These are phyloP conservation scores for Sarocladiaceae sp. DNA, from an alignment of 2,329 filamentous ascomycete species.

Conservation along the genomic window DNA sequence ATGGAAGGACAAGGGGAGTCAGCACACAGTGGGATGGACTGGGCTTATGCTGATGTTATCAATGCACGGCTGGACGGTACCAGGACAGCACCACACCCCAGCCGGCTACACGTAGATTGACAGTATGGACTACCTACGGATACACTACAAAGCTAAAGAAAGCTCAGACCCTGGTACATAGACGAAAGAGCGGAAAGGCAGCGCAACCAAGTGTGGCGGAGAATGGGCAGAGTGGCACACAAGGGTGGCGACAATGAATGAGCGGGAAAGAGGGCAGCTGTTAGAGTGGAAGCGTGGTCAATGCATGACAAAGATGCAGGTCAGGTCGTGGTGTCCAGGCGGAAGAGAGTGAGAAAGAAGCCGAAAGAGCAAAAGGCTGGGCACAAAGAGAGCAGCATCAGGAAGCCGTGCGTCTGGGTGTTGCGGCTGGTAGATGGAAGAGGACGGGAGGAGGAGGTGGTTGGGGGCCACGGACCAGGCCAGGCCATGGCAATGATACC, in stretches of 20 bases:
- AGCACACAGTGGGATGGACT: neutral
- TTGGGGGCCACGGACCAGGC: neutral
- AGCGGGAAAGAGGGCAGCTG: neutral
- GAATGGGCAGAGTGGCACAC: neutral
- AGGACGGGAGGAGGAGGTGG: neutral
- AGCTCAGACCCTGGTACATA: neutral
- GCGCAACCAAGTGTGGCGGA: neutral
- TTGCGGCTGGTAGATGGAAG: neutral
- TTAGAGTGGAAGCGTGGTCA: neutral
- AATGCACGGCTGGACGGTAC: neutral
- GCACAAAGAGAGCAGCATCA: neutral
- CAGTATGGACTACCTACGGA: too few relatives aligned
- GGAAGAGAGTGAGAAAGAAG: neutral
- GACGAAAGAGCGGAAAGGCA: neutral
- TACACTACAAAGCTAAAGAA: neutral
- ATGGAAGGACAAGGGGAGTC: neutral
- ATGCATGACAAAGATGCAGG: constrained; percentile 3
- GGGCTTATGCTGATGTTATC: constrained; percentile 7
- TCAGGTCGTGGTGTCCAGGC: neutral
- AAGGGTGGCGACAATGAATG: constrained; percentile 3
- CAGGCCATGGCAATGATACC: neutral
- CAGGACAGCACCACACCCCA: neutral
- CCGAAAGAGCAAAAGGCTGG: neutral
- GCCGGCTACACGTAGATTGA: too few relatives aligned
- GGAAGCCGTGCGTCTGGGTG: neutral